Conservation (phyloP, 257 asterid species). For the Nicotiana knightiana region DNA sequence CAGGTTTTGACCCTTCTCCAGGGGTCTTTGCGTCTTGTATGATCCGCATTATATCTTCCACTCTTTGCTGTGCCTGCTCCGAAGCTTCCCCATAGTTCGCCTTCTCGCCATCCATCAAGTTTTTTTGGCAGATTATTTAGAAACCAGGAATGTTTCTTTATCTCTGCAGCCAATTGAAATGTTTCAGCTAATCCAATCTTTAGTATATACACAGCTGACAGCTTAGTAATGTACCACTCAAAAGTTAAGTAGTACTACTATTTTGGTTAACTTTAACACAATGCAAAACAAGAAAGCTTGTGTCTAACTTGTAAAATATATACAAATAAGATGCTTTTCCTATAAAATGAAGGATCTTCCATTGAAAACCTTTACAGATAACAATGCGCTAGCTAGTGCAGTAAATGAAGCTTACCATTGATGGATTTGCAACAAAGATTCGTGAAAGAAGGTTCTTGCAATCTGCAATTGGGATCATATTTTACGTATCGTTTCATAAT, state of each 20-base stretch:
- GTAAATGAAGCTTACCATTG: conserved; percentile 40
- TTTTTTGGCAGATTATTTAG: conserved; percentile 73
- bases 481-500: too few species aligned
- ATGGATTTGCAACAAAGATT: conserved; percentile 68
- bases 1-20: conserved; percentile 13
- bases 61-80: conserved; percentile 48
- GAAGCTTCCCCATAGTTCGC: conserved; percentile 31
- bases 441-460: conserved; percentile 85
- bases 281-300: too few species aligned
- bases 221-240: not conserved
- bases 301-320: too few species aligned
- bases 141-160: conserved; percentile 83
- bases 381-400: not conserved
- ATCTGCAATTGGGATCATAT: conserved; percentile 25
- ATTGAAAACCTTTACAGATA: not conserved
- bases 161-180: conserved; percentile 36
- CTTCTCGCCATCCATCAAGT: conserved; percentile 63
- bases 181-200: not conserved
- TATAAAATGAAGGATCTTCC: not conserved
- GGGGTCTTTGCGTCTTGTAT: conserved; percentile 55
- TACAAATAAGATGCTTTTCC: too few species aligned
- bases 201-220: not conserved
- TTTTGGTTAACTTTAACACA: not conserved
- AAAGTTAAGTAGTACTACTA: too few species aligned
- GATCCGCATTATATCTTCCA: conserved; percentile 71